These are phyloP conservation scores for Aspergillus calidoustus DNA, from an alignment of 2,329 filamentous ascomycete species.

Conservation along the genomic window DNA sequence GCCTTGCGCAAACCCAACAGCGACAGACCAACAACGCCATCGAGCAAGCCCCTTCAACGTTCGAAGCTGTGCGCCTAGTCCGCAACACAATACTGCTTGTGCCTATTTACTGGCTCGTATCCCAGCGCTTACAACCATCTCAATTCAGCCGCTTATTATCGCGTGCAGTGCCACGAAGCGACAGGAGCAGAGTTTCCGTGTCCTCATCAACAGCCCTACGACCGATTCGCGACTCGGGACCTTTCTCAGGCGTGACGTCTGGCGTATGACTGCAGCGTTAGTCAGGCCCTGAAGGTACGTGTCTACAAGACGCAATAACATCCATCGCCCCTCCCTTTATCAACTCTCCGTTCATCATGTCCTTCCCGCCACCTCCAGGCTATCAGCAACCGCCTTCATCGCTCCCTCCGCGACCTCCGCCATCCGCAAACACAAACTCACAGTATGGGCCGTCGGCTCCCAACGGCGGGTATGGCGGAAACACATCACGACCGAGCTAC, in stretches of 20 bases:
- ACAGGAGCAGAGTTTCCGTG: neutral
- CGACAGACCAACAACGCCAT: neutral
- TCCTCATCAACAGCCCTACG: neutral
- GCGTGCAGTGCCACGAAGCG: neutral
- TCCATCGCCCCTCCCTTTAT: constrained; percentile 34
- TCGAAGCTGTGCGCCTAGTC: neutral
- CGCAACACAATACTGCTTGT: neutral
- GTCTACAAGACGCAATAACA: constrained; percentile 37
- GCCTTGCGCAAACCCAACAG: neutral
- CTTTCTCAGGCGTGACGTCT: constrained; percentile 41
- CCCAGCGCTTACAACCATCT: no score
- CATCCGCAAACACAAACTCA: constrained; percentile 52
- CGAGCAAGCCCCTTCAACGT: neutral
- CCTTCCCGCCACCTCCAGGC: constrained; percentile 86
- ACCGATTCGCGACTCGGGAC: constrained; percentile 18
- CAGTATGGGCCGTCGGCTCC: constrained; percentile 33
- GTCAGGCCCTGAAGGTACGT: constrained; percentile 50
- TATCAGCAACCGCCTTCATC: constrained; percentile 60
- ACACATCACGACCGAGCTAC: constrained; percentile 37
- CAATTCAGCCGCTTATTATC: neutral
- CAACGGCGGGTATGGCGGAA: constrained; percentile 39
- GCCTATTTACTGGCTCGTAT: neutral
- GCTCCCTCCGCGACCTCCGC: constrained; percentile 78
- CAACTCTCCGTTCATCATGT: constrained; percentile 66
- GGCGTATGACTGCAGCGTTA: constrained; percentile 40